A percentile compares a stretch with the other conserved stretches of the same genome.
Conservation (phyloP, 495 filamentous ascomycete genomes). For the Chaetomidium leptoderma region DNA sequence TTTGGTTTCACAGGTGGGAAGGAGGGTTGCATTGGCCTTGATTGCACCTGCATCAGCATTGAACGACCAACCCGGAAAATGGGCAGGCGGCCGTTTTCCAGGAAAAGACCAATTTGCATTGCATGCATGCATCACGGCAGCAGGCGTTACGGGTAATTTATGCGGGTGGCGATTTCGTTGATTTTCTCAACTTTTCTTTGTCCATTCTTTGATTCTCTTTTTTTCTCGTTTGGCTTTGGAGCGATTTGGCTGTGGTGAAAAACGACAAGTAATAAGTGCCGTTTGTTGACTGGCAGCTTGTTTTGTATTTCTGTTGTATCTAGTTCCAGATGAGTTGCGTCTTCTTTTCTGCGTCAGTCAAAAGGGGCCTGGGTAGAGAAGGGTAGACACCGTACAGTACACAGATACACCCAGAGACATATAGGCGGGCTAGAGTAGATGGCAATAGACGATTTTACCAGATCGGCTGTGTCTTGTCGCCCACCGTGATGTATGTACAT, state of each 20-base stretch:
- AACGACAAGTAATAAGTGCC: not conserved
- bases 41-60: constrained; percentile 1
- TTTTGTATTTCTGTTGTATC: constrained; percentile 3
- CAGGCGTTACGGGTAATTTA: constrained; percentile 6
- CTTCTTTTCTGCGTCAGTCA: not conserved
- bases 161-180: not conserved
- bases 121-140: constrained; percentile 14
- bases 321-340: not conserved
- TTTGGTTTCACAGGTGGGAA: not conserved
- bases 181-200: constrained; percentile 9
- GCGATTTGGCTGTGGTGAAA: constrained; percentile 3
- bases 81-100: constrained; percentile 1
- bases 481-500: not conserved
- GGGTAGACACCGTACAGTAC: constrained; percentile 3
- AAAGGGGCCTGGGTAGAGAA: not conserved
- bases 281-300: constrained; percentile 5
- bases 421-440: constrained; percentile 10
- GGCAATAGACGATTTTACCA: not conserved
- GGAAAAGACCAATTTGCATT: constrained; percentile 14
- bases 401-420: constrained; percentile 5
- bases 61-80: not conserved
- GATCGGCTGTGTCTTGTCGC: not conserved
- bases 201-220: not conserved
- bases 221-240: not conserved
- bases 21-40: not conserved